Conservation (phyloP, 768 basidiomycete species). For the Strobilomyces echinocephalus region DNA sequence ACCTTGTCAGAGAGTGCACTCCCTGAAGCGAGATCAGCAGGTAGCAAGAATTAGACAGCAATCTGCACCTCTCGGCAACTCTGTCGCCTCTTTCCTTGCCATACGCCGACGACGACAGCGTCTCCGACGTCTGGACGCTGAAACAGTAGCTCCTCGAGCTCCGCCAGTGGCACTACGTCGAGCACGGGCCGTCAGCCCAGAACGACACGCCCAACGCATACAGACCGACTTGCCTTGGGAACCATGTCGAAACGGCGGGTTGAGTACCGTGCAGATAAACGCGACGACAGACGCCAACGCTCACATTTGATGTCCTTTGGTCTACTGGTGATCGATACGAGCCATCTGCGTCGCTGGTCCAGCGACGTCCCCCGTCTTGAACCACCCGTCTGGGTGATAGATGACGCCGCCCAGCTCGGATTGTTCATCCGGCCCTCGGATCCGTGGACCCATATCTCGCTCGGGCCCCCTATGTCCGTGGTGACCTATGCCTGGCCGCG, state of each 20-base stretch:
- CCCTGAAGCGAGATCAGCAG: constrained; percentile 34
- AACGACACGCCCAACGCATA: background rate
- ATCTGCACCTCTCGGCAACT: constrained; percentile 59
- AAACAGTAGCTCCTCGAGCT: constrained; percentile 72
- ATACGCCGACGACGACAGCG: constrained; percentile 76
- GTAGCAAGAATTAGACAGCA: background rate
- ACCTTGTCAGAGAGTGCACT: constrained; percentile 72
- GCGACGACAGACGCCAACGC: too few relatives aligned
- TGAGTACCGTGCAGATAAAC: too few relatives aligned
- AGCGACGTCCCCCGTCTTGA: too few relatives aligned
- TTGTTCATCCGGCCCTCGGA: too few relatives aligned
- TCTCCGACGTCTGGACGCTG: constrained; percentile 76
- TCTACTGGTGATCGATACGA: too few relatives aligned
- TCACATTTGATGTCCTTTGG: too few relatives aligned
- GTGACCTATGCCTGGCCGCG: too few relatives aligned
- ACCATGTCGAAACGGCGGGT: constrained; percentile 51
- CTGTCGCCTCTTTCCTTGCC: constrained; percentile 66
- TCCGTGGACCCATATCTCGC: too few relatives aligned
- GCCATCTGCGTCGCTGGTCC: too few relatives aligned
- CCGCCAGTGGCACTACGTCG: constrained; percentile 72
- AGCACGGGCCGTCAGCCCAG: background rate
- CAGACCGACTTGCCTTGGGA: constrained; percentile 55
- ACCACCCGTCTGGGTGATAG: too few relatives aligned
- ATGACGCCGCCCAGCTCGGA: too few relatives aligned
- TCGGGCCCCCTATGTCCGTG: too few relatives aligned